These are phyloP conservation scores for Omphalotus guepiniiformis DNA, from an alignment of 768 basidiomycete species.

Conservation along the genomic window DNA sequence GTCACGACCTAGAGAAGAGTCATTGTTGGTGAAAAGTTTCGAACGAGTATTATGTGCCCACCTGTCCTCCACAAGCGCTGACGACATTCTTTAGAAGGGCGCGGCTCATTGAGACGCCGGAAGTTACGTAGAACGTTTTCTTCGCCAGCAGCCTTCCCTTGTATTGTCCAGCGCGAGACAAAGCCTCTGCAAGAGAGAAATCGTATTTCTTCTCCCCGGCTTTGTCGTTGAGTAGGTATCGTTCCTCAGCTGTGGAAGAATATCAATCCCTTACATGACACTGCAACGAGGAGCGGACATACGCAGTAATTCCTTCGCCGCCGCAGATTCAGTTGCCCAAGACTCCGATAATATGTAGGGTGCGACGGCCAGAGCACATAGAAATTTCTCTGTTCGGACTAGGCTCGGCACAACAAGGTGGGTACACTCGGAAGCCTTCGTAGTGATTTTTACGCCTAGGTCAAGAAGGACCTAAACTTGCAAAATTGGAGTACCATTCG, in stretches of 20 bases:
- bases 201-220: constrained; percentile 61
- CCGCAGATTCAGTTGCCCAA: constrained; percentile 65
- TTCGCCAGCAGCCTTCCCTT: constrained; percentile 56
- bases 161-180: constrained; percentile 51
- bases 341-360: constrained; percentile 59
- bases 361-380: constrained; percentile 64
- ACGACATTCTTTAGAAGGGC: constrained; percentile 69
- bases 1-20: constrained; percentile 18
- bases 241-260: constrained; percentile 49
- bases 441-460: constrained; percentile 63
- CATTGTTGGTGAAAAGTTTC: not conserved
- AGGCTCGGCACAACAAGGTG: constrained; percentile 70
- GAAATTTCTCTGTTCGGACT: constrained; percentile 84
- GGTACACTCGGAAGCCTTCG: constrained; percentile 64
- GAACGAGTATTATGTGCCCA: constrained; percentile 26
- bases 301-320: constrained; percentile 60
- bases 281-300: constrained; percentile 22
- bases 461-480: constrained; percentile 48
- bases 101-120: constrained; percentile 52
- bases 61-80: constrained; percentile 66
- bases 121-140: constrained; percentile 73
- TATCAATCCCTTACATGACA: constrained; percentile 1
- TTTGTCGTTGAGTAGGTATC: constrained; percentile 57
- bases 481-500: not conserved
- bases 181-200: constrained; percentile 58